These are phyloP conservation scores for Lithohypha guttulata DNA, from an alignment of 2,329 filamentous ascomycete species.

Conservation along the genomic window DNA sequence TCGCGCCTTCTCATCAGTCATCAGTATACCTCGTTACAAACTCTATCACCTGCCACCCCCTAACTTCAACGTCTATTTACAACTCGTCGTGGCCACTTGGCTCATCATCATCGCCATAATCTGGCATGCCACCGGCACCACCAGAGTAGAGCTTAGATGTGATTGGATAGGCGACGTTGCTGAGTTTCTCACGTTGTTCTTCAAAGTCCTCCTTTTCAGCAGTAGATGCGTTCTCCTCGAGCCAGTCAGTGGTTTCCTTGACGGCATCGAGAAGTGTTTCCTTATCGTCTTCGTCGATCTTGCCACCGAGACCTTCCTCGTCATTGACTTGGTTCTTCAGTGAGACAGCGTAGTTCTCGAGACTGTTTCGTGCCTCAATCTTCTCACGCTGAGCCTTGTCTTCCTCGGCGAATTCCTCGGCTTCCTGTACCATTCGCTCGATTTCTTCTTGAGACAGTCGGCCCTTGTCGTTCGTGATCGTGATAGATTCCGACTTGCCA, in stretches of 20 bases:
- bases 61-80: conserved; percentile 33
- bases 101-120: conserved; percentile 51
- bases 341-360: conserved; percentile 99
- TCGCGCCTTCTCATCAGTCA: background rate
- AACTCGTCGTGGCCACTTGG: conserved; percentile 63
- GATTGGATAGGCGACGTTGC: conserved; percentile 92
- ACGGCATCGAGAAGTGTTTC: conserved; percentile 88
- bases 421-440: conserved; percentile 96
- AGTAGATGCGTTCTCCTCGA: conserved; percentile 82
- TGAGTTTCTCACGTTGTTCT: conserved; percentile 99
- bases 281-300: conserved; percentile 98
- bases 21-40: background rate
- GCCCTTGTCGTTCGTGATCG: conserved; percentile 99
- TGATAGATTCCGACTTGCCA: conserved; percentile 93
- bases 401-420: conserved; percentile 97
- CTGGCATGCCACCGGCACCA: conserved; percentile 50
- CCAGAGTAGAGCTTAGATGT: conserved; percentile 90
- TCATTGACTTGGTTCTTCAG: conserved; percentile 99
- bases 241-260: conserved; percentile 95
- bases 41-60: too few species aligned
- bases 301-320: conserved; percentile 89
- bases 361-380: conserved; percentile 89
- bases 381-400: conserved; percentile 96
- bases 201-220: conserved; percentile 91
- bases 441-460: conserved; percentile 94